Evolutionary conservation across 805 yeast species (phyloP), one percentile per base, ranked within the genome.

Genomic region (Wickerhamiella parazyma): DNA sequence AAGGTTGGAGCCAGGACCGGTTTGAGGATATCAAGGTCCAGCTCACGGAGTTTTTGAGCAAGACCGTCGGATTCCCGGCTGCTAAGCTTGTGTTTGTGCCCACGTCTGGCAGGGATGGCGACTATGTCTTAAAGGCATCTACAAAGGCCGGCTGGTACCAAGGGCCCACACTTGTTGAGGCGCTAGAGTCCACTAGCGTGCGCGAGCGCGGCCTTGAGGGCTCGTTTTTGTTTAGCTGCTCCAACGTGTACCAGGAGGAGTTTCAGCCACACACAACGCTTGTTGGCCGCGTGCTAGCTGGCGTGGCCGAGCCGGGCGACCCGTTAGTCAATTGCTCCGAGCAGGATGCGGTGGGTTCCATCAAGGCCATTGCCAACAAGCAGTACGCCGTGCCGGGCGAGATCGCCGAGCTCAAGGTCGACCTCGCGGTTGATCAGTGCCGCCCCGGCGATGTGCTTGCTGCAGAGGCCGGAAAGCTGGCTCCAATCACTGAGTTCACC

Each of bases 231-330:
- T 65, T 84, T 56, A 70, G 80, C 1, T 70, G 80, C 3, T 69
- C 76, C 45, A 94, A 86, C 52, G 71, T 78, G 0, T 67, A 64
- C 48, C 70, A 73, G 12, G 64, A 71, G 9, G 65, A 65, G 31
- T 68, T 70, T 24, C 72, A 66, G 25, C 63, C 67, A 4, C 72
- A 73, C 48, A 62, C 79, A 22, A 61, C 68, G 1, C 61, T 82
- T 7, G 61, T 70, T 25, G 95, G 94, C 2, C 69, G 84, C 45
- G 67, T 83, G 1, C 70, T 73, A 41, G 64, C 77, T 11, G 95
- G 95, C 1, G 57, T 67, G 4, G 66, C 83, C 28, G 84, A 80
- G 59, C 70, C 73, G 1, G 91, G 87, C 19, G 85, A 84, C 55
- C 67, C 78, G 0, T 64, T 81, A 6, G 56, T 68, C 2, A 48